Percentiles rank a stretch among this genome's conserved stretches.
phyloP scores from a whole-genome alignment of 1,139 yeast genomes.

The Yamadazyma songkhlaensis region DNA sequence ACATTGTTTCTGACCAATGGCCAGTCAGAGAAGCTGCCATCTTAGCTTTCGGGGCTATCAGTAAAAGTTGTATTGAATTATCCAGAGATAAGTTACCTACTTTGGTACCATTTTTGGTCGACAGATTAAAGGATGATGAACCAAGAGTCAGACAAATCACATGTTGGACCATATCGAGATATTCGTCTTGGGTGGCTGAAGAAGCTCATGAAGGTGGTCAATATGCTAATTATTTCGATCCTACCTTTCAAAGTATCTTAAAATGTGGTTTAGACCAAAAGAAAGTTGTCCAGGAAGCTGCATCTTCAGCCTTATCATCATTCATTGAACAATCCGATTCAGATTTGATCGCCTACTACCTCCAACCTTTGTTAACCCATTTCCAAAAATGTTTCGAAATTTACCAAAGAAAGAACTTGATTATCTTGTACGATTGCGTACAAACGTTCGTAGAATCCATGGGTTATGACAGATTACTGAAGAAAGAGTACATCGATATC shows the following conservation, averaged over 20 bases:
- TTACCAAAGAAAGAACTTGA: constrained; percentile 80
- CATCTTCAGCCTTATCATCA: constrained; percentile 81
- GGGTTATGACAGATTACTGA: constrained; percentile 53
- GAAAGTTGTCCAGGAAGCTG: constrained; percentile 93
- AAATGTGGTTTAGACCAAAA: constrained; percentile 74
- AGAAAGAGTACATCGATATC: constrained; percentile 54
- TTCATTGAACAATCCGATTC: constrained; percentile 77
- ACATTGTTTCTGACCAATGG: constrained; percentile 74
- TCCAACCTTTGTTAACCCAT: constrained; percentile 59
- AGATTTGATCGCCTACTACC: constrained; percentile 51
- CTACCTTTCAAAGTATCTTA: constrained; percentile 76
- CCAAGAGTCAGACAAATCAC: constrained; percentile 89
- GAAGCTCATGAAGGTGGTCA: constrained; percentile 62
- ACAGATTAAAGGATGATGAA: constrained; percentile 70
- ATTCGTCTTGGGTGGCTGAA: constrained; percentile 73
- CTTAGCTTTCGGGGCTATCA: constrained; percentile 91
- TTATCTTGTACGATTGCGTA: constrained; percentile 85
- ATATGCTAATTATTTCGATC: constrained; percentile 66
- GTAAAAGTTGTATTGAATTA: constrained; percentile 78
- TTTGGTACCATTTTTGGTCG: constrained; percentile 80
- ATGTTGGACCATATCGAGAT: constrained; percentile 93
- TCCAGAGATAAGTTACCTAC: constrained; percentile 74
- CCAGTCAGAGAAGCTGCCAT: constrained; percentile 90
- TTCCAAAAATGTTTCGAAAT: constrained; percentile 70
- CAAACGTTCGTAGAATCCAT: constrained; percentile 84